Evolutionary conservation across 2,329 filamentous ascomycete genomes (phyloP).

Genomic region (Neonectria ditissima): DNA sequence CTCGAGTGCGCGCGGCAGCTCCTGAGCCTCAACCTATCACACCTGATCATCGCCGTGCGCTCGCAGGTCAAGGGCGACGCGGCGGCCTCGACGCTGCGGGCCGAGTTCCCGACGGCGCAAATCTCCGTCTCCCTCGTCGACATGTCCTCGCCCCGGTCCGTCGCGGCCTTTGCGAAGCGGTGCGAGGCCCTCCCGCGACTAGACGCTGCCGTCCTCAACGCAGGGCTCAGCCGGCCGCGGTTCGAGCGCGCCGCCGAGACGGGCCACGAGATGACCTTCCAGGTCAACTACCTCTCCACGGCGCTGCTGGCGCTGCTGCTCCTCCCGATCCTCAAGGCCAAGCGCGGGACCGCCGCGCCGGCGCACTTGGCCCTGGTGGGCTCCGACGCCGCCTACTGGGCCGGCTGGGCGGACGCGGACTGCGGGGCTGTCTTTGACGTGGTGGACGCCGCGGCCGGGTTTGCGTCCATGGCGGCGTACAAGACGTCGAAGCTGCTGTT

Average conservation of each 20-base stretch:
- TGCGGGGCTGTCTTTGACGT: constrained; percentile 40
- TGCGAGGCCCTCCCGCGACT: constrained; percentile 51
- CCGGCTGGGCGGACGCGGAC: constrained; percentile 37
- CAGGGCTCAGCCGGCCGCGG: constrained; percentile 49
- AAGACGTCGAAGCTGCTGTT: constrained; percentile 49
- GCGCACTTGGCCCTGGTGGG: constrained; percentile 47
- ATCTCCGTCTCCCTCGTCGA: constrained; percentile 63
- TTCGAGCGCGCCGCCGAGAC: constrained; percentile 45
- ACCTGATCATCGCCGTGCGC: constrained; percentile 62
- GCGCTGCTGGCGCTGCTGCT: constrained; percentile 49
- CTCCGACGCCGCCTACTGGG: constrained; percentile 48
- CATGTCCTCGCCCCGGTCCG: constrained; percentile 59
- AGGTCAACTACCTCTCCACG: constrained; percentile 55
- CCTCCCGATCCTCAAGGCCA: constrained; percentile 48
- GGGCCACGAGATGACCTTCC: constrained; percentile 56
- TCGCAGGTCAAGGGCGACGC: constrained; percentile 56
- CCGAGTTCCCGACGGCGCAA: constrained; percentile 47
- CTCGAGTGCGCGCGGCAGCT: constrained; percentile 59
- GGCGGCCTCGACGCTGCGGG: constrained; percentile 45
- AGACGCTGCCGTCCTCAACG: constrained; percentile 62
- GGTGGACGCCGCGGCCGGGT: constrained; percentile 34
- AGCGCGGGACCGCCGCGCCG: constrained; percentile 31
- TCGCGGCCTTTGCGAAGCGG: constrained; percentile 54
- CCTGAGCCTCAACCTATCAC: constrained; percentile 53
- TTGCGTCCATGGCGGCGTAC: constrained; percentile 31